A percentile compares a stretch with the other conserved stretches of the same genome.
Evolutionary conservation across 768 basidiomycete genomes (phyloP).

Genomic region (Mycena vulgaris): DNA sequence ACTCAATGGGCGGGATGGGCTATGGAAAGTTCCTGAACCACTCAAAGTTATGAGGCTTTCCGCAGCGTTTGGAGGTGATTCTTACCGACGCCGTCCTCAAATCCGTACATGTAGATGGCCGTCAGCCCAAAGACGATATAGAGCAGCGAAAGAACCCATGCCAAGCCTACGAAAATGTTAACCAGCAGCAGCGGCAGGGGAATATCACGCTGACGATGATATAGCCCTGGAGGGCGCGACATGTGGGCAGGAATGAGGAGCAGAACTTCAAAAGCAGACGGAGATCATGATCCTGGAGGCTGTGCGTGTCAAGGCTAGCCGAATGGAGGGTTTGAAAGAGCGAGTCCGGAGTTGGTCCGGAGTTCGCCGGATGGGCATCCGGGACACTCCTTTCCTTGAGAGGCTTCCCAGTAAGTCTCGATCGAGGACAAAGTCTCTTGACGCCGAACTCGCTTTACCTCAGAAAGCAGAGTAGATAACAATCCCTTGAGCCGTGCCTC

Average conservation of each 20-base stretch:
- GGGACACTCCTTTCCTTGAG: too few relatives aligned
- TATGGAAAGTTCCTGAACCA: background rate
- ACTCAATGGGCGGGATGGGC: background rate
- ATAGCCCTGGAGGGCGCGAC: background rate
- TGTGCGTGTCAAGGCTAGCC: too few relatives aligned
- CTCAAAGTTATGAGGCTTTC: background rate
- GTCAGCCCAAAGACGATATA: background rate
- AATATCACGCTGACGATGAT: background rate
- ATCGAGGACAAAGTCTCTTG: too few relatives aligned
- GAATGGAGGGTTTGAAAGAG: too few relatives aligned
- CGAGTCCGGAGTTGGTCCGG: too few relatives aligned
- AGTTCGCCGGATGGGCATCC: too few relatives aligned
- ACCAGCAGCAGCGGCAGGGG: background rate
- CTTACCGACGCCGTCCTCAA: background rate
- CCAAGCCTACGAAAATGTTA: background rate
- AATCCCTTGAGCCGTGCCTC: too few relatives aligned
- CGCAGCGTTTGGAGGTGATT: background rate
- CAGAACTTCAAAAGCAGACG: too few relatives aligned
- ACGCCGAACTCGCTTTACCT: too few relatives aligned
- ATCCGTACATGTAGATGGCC: background rate
- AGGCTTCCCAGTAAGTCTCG: too few relatives aligned
- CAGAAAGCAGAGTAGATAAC: too few relatives aligned
- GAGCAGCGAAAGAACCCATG: background rate
- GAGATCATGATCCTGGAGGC: too few relatives aligned
- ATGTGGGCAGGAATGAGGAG: background rate